These are phyloP conservation scores for Exophiala viscosa DNA, from an alignment of 2,329 filamentous ascomycete species.

Conservation along the genomic window DNA sequence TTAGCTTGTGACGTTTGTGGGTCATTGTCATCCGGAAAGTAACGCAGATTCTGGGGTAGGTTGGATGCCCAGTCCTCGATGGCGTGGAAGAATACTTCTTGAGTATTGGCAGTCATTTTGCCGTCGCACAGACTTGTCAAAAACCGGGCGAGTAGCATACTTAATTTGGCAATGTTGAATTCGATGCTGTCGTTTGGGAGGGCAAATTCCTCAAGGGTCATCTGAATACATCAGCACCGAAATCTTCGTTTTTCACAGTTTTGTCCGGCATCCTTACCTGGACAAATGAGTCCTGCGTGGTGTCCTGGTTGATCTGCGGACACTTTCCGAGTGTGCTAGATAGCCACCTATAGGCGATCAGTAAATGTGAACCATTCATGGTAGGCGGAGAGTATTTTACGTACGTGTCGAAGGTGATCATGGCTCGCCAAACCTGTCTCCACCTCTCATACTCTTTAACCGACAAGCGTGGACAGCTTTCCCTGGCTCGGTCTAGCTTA, in stretches of 20 bases:
- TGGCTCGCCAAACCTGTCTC: constrained; percentile 9
- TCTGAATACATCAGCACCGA: background rate
- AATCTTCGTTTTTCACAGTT: background rate
- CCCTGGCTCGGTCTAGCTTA: constrained; percentile 1
- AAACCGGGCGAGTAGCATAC: background rate
- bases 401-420: constrained; percentile 5
- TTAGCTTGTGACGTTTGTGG: background rate
- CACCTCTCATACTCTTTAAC: constrained; percentile 1
- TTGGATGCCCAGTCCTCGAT: background rate
- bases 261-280: background rate
- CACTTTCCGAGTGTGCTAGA: constrained; percentile 1
- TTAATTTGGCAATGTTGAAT: background rate
- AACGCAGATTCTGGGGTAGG: constrained; percentile 4
- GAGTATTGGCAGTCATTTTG: background rate
- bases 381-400: background rate
- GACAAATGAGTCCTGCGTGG: constrained; percentile 2
- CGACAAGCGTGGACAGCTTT: background rate
- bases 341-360: background rate
- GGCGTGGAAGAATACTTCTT: constrained; percentile 4
- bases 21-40: background rate
- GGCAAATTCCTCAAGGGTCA: constrained; percentile 1
- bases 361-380: background rate
- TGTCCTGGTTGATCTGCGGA: background rate
- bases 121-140: background rate
- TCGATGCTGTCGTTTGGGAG: background rate